A percentile compares a stretch with the other conserved stretches of the same genome.
These are phyloP conservation scores for Orbilia ellipsospora DNA, from an alignment of 2,329 filamentous ascomycete species.

Conservation along the genomic window DNA sequence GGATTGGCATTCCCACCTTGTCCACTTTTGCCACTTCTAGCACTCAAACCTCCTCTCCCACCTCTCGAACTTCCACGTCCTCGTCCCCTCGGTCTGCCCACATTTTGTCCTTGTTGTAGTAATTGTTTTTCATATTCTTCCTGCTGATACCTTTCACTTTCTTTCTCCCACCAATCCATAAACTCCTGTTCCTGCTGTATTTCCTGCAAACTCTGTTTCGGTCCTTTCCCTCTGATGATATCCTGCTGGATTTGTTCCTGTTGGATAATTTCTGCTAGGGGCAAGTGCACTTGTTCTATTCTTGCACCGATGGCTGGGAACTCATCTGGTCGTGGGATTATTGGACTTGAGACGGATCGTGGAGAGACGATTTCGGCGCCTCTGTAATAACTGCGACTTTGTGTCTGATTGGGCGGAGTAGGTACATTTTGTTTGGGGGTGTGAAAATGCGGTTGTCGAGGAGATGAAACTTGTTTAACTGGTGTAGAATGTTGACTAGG, in stretches of 20 bases:
- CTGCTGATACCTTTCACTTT: conserved; percentile 70
- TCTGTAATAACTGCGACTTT: conserved; percentile 43
- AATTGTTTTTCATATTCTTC: conserved; percentile 28
- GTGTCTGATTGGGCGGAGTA: conserved; percentile 25
- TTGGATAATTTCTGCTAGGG: conserved; percentile 87
- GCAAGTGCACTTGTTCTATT: conserved; percentile 67
- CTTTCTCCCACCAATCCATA: conserved; percentile 94
- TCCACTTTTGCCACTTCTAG: conserved; percentile 23
- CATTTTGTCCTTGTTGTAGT: conserved; percentile 30
- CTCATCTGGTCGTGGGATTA: conserved; percentile 25
- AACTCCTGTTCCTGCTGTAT: conserved; percentile 98
- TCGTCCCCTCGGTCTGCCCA: conserved; percentile 15
- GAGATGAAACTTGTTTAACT: conserved; percentile 27
- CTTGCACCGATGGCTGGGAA: conserved; percentile 39
- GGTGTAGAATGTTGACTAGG: conserved; percentile 26
- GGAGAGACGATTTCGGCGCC: conserved; percentile 34
- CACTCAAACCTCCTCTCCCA: conserved; percentile 12
- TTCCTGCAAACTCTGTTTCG: conserved; percentile 88
- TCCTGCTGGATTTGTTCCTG: conserved; percentile 88
- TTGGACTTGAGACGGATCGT: conserved; percentile 4
- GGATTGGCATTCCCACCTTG: not conserved
- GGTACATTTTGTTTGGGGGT: conserved; percentile 33
- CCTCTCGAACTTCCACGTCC: conserved; percentile 36
- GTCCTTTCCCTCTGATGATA: conserved; percentile 81
- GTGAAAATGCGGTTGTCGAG: conserved; percentile 18